Base-by-base conservation (phyloP, 179 eudicot genomes). In the Beta lomatogona region DNA sequence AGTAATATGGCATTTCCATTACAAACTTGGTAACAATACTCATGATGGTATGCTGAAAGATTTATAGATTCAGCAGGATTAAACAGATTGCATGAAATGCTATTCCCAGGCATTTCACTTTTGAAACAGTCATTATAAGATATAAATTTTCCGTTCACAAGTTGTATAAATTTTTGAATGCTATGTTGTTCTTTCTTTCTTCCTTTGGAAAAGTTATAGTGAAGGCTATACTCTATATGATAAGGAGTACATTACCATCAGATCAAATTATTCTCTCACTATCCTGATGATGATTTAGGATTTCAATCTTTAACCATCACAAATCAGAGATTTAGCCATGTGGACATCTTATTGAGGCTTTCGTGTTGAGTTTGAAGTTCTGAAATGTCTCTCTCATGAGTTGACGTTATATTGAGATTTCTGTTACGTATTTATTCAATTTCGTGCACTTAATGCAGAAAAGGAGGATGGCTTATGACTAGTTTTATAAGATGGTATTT, bases 391-490 rank as follows among this genome's bases (percentile, higher is more conserved):
- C 7, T 8, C 21, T n/a, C 36, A 64, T 18, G 25, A 57, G 41
- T 5, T 36, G 67, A 54, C 25, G 71, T 52, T 69, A 53, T 19
- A 25, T 68, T 36, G 9, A 45, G 31, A 19, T 31, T 25, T 77
- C 13, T 52, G 46, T 57, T 5, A 69, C 25, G 36, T 11, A 71
- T 57, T 50, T 64, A 50, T 65, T 52, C 25, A 19, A 36, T 67
- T 71, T 21, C 36, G 5, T 71, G 75, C 75, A 48, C 75, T n/a
- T 2, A 50, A 71, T 71, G 57, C 75, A 46, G 75, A 45, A 19
- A 70, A 44, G 54, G 25, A 46, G 74, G 60, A 71, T 67, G 75
- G 57, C 57, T 70, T 31, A 21, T 41, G 22, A 13, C 64, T 77
- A 52, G 73, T 77, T 71, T 28, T 50, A 21, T 66, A 66, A 18